Evolutionary conservation across 2,329 filamentous ascomycete genomes (phyloP), one percentile per base, ranked within the genome.

Genomic region (Pseudocercospora cruenta): DNA sequence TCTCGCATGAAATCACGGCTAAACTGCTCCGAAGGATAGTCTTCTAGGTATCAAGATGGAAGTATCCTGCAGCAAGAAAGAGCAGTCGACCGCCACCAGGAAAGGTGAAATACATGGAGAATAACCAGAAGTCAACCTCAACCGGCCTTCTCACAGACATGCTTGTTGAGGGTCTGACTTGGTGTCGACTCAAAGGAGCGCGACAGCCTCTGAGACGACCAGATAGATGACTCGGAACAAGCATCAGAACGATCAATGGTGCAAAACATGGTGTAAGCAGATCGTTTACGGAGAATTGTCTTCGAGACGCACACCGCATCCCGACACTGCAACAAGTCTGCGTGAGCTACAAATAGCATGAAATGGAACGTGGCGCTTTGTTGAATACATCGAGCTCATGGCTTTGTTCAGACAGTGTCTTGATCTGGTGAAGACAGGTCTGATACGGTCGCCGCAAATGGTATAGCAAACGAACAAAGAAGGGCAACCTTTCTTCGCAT

Each of bases 391-490:
- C 21, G n/a, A 53, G 21, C 12, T n/a, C 21, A 14, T 24, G 47
- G 47, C 47, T 53, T 53, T 53, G 47, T 53, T 53, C 24, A 22
- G 47, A 53, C 47, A 22, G 24, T 26, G 47, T 53, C 47, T 53
- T 53, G 47, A 26, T 24, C 19, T 24, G 47, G 45, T 51, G 45
- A 24, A 51, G 45, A 51, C 45, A 51, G 45, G 45, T 51, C 33
- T 36, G 12, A 36, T 12, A 36, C 14, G 12, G 16, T 22, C 47
- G 47, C 47, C 47, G 47, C 47, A 53, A 53, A 53, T 53, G 47
- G 47, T 19, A 53, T 26, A 24, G 47, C 21, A 26, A 26, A 53
- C 47, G 47, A 26, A 53, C 47, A 53, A 53, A 53, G 47, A 53
- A 53, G 47, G 21, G 12, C 21, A 14, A 16, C 47, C n/a, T 26